Conservation (phyloP, 2,329 filamentous ascomycete genomes). For the Penicillium janthinellum region DNA sequence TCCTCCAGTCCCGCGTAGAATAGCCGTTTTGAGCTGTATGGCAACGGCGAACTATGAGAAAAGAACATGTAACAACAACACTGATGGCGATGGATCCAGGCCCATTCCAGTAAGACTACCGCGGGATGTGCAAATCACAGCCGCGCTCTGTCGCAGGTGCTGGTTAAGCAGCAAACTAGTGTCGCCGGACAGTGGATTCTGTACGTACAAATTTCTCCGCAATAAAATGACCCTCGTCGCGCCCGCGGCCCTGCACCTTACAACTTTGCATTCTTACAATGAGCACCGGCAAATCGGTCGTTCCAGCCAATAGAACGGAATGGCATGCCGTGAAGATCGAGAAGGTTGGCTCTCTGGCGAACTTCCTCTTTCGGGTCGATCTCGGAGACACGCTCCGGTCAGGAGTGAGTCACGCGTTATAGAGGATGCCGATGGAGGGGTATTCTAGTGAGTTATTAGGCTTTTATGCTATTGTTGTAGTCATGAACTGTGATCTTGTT, state of each 20-base stretch:
- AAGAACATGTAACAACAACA: too few species aligned
- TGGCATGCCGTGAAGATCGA: constrained; percentile 17
- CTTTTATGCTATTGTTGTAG: neutral
- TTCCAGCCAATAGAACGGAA: constrained; percentile 11
- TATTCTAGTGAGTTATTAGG: too few species aligned
- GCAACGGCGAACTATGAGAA: neutral
- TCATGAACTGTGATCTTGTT: neutral
- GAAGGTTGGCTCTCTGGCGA: constrained; percentile 15
- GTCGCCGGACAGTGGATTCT: too few species aligned
- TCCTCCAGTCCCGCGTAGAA: constrained; percentile 12
- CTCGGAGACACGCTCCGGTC: constrained; percentile 21
- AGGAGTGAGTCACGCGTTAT: constrained; percentile 3
- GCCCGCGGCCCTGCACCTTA: neutral
- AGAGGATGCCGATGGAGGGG: neutral
- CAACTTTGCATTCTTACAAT: neutral
- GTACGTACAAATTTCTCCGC: neutral
- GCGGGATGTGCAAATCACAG: neutral
- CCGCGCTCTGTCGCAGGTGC: neutral
- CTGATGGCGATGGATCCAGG: neutral
- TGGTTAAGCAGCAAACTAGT: neutral
- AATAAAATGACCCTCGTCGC: neutral
- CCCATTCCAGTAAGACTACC: neutral
- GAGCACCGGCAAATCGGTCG: constrained; percentile 5
- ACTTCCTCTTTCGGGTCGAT: constrained; percentile 29
- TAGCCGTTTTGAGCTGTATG: constrained; percentile 13